A percentile compares a stretch with the other conserved stretches of the same genome.
Evolutionary conservation across 2,329 filamentous ascomycete species (phyloP).

Genomic region (Aureobasidium sp.): DNA sequence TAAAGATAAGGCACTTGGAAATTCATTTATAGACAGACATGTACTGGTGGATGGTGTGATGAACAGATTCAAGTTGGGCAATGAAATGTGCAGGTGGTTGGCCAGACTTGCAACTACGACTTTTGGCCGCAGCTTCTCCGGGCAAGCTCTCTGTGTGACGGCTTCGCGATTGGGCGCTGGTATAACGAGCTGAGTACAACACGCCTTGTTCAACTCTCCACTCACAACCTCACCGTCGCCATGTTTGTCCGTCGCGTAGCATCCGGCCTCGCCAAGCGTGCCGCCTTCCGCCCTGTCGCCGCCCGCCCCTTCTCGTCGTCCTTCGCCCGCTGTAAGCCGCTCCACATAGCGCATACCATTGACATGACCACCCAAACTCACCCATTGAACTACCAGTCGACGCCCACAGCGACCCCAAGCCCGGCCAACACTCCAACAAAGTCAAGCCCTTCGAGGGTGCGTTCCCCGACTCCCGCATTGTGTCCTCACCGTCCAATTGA

Average conservation of each 20-base stretch:
- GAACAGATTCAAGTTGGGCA: not conserved
- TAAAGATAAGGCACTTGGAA: too few relatives aligned
- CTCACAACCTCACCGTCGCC: conserved; percentile 21
- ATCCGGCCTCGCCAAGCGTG: conserved; percentile 40
- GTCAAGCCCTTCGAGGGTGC: conserved; percentile 42
- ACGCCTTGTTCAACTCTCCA: not conserved
- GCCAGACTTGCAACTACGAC: not conserved
- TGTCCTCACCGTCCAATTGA: not conserved
- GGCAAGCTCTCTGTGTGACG: not conserved
- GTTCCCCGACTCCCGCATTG: not conserved
- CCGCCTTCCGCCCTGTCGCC: conserved; percentile 35
- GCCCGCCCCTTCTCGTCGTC: conserved; percentile 43
- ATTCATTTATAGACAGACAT: too few relatives aligned
- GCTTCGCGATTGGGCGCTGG: not conserved
- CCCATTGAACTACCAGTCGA: conserved; percentile 25
- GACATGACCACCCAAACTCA: conserved; percentile 18
- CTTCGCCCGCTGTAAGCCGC: conserved; percentile 39
- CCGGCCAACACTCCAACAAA: conserved; percentile 31
- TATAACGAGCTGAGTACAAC: not conserved
- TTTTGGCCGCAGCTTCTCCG: not conserved
- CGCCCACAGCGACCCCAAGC: conserved; percentile 27
- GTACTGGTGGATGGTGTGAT: not conserved
- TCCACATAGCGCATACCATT: conserved; percentile 13
- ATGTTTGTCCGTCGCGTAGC: conserved; percentile 47
- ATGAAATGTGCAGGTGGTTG: not conserved